Evolutionary conservation across 163 green algal genomes (phyloP).

Genomic region (Scenedesmus sp.): DNA sequence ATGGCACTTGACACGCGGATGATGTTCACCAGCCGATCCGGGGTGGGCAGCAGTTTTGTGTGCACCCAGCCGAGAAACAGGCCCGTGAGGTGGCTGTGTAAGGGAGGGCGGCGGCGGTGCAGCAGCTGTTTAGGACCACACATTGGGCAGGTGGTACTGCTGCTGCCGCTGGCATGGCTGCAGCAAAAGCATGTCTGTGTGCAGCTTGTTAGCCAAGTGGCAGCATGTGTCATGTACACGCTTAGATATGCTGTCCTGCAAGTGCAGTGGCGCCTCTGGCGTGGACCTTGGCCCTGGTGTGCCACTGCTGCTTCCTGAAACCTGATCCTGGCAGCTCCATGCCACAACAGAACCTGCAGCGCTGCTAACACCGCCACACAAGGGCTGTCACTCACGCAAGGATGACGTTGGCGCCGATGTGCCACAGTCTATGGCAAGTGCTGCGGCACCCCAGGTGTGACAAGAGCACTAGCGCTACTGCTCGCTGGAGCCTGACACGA

Average conservation of each 20-base stretch:
- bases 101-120: neutral
- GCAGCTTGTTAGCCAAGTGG: neutral
- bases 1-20: constrained; percentile 54
- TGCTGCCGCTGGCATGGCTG: neutral
- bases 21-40: constrained; percentile 31
- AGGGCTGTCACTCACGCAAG: too few relatives aligned
- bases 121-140: too few relatives aligned
- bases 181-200: neutral
- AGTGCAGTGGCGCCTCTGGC: neutral
- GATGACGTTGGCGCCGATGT: constrained; percentile 57
- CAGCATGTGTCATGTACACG: neutral
- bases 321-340: too few relatives aligned
- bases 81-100: constrained; percentile 51
- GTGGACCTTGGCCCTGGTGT: neutral
- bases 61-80: constrained; percentile 57
- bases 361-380: neutral
- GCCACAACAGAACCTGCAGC: neutral
- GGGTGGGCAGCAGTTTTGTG: constrained; percentile 43
- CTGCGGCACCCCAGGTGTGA: too few relatives aligned
- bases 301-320: too few relatives aligned
- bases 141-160: neutral
- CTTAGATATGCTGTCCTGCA: neutral
- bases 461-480: too few relatives aligned
- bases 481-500: too few relatives aligned
- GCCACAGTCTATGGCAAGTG: constrained; percentile 51